Conservation (phyloP, 164 flowering plant species). For the Chloranthus sessilifolius region DNA sequence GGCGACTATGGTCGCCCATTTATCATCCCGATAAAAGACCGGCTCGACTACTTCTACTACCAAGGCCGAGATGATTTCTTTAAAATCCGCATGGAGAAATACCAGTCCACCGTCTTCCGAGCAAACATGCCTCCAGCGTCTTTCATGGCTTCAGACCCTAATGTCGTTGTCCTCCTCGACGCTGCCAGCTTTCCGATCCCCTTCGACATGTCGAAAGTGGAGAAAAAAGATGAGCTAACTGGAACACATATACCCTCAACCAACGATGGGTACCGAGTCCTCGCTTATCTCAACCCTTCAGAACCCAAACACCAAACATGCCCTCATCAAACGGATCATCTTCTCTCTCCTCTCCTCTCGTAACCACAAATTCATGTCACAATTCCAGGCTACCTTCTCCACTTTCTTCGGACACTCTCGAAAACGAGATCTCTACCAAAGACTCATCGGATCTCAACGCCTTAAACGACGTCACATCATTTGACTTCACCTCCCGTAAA, state of each 20-base stretch:
- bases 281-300: constrained; percentile 74
- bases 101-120: constrained; percentile 70
- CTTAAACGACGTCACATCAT: constrained; percentile 11
- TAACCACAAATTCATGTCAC: not conserved
- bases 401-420: constrained; percentile 16
- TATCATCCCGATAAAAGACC: constrained; percentile 57
- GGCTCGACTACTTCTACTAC: constrained; percentile 62
- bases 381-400: no score
- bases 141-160: constrained; percentile 44
- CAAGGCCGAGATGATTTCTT: constrained; percentile 65
- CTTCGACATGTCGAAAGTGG: constrained; percentile 71
- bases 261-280: constrained; percentile 77
- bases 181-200: constrained; percentile 71
- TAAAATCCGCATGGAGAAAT: constrained; percentile 44
- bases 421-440: constrained; percentile 5
- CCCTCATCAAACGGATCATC: constrained; percentile 10
- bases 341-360: constrained; percentile 12
- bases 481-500: constrained; percentile 12
- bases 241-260: constrained; percentile 85
- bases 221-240: constrained; percentile 64
- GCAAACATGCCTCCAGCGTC: constrained; percentile 91
- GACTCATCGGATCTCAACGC: constrained; percentile 7
- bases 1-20: constrained; percentile 70
- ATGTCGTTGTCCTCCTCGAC: constrained; percentile 65
- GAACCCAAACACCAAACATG: constrained; percentile 53